Evolutionary conservation across 805 yeast species (phyloP).

Genomic region (Cyberlindnera galapagoensis): DNA sequence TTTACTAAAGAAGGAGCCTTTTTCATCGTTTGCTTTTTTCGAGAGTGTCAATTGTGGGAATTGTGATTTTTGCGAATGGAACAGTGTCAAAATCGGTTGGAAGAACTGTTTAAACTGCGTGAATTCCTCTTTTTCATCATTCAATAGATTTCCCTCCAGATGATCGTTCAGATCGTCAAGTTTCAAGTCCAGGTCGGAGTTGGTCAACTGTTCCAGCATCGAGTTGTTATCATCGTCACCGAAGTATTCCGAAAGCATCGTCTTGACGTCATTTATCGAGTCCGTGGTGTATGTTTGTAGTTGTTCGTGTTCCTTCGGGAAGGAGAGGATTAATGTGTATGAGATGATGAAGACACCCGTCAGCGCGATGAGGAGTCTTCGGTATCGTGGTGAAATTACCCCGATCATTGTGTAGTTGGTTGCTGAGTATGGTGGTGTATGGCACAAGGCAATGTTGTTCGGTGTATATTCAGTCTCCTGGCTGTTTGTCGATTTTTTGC

Average conservation of each 20-base stretch:
- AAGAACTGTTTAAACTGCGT: constrained; percentile 14
- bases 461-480: background rate
- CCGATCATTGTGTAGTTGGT: constrained; percentile 2
- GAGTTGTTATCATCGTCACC: constrained; percentile 9
- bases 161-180: background rate
- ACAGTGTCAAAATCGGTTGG: constrained; percentile 6
- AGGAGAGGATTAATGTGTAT: background rate
- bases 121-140: constrained; percentile 1
- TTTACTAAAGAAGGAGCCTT: constrained; percentile 40
- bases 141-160: constrained; percentile 1
- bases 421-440: background rate
- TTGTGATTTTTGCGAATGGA: constrained; percentile 9
- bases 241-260: constrained; percentile 5
- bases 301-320: constrained; percentile 1
- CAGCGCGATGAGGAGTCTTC: background rate
- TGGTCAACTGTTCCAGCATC: constrained; percentile 6
- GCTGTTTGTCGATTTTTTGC: background rate
- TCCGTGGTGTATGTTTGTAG: background rate
- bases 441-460: background rate
- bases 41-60: constrained; percentile 11
- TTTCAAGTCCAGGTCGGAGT: constrained; percentile 6
- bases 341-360: background rate
- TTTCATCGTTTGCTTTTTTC: constrained; percentile 38
- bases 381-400: constrained; percentile 1
- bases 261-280: background rate